Percentiles rank a stretch among this genome's conserved stretches.
phyloP scores from a whole-genome alignment of 495 filamentous ascomycete species.

The Penicillium coffeae region DNA sequence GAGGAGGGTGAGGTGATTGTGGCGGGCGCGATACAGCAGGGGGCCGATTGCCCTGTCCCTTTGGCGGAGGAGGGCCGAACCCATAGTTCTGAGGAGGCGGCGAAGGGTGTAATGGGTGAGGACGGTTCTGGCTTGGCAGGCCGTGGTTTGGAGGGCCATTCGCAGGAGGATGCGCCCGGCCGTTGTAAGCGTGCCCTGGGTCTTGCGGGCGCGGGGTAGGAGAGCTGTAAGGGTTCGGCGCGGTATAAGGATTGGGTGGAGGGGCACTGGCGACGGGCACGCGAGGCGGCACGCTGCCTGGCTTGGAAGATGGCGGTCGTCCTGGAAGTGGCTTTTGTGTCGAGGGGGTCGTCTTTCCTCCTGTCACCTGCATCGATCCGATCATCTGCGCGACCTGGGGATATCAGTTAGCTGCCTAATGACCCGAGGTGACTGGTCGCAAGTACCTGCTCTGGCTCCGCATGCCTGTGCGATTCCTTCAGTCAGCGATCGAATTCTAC shows the following conservation, averaged over 20 bases:
- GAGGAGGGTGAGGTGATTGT: constrained; percentile 54
- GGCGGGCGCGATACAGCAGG: constrained; percentile 59
- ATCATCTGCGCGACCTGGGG: constrained; percentile 55
- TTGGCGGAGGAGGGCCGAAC: constrained; percentile 51
- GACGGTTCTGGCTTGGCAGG: constrained; percentile 29
- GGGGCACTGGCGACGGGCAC: constrained; percentile 28
- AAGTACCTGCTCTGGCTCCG: constrained; percentile 85
- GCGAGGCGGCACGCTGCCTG: constrained; percentile 27
- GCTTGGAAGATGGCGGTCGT: constrained; percentile 26
- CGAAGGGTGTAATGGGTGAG: constrained; percentile 44
- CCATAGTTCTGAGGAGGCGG: constrained; percentile 60
- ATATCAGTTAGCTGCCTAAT: constrained; percentile 3
- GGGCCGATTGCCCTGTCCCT: constrained; percentile 44
- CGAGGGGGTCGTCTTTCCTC: constrained; percentile 4
- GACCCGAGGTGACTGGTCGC: background rate
- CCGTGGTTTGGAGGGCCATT: constrained; percentile 3
- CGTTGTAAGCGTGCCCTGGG: constrained; percentile 26
- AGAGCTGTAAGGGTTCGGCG: constrained; percentile 20
- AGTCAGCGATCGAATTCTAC: constrained; percentile 12
- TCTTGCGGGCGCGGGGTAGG: constrained; percentile 27
- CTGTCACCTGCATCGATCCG: constrained; percentile 34
- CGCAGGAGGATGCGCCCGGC: constrained; percentile 22
- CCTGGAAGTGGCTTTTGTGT: constrained; percentile 22
- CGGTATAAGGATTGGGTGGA: constrained; percentile 9
- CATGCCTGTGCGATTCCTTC: constrained; percentile 59